Base-by-base conservation (phyloP, 768 basidiomycete genomes). In the Termitomyces sp. region DNA sequence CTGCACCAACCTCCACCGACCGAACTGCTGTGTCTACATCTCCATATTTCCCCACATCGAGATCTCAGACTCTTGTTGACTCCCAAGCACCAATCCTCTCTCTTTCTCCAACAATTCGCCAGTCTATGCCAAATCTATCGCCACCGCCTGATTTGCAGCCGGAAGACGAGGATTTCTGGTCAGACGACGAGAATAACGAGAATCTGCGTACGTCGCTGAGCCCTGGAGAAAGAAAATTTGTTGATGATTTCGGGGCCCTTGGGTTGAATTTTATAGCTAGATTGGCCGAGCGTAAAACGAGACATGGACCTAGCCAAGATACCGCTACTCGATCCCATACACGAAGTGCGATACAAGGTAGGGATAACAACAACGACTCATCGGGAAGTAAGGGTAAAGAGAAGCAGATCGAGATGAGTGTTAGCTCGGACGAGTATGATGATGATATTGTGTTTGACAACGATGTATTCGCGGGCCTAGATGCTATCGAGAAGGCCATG, bases 391-490 rank as follows among this genome's bases (percentile, higher is more conserved):
- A 48, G 36, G 43, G 50, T 20, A 51, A 58, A 44, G 47, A 43
- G 13, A 56, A 46, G 44, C 31, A 9, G 20, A 12, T 16, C 22
- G 54, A 53, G 18, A 32, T 29, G 12, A 43, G 32, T 20, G 33
- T 48, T 31, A 57, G 53, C 50, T 60, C 56, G 15, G 62, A 62
- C 45, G 58, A 62, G 48, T 60, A 64, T 47, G 61, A 43, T 7
- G 56, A 62, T 35, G 50, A 52, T 38, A 54, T 63, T 33, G 52
- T 51, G 22, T 70, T 70, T 47, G 70, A 71, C 57, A 63, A 67
- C 22, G 68, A 72, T 45, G 50, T 68, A 29, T 59, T 67, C 54
- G 63, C 66, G 23, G 59, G 58, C 9, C 61, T 73, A 20, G 68
- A 70, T 56, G 60, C 63, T 56, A 58, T 69, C 3, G 72, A 74